Percentiles rank a stretch among this genome's conserved stretches.
Conservation (phyloP, 306 rosid species). For the Glycine soja region DNA sequence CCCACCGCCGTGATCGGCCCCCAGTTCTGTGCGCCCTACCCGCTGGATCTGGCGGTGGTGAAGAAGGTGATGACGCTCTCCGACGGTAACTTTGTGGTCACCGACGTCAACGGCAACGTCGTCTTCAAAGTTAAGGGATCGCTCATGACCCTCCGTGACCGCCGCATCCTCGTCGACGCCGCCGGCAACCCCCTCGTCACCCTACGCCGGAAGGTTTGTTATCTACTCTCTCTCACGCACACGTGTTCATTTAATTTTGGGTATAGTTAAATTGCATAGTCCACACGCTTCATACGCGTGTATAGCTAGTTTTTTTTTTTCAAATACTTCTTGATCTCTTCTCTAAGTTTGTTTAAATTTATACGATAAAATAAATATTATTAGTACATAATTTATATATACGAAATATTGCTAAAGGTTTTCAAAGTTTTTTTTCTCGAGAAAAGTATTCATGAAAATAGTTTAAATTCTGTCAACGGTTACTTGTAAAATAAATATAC, state of each 20-base stretch:
- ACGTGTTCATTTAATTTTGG: not conserved
- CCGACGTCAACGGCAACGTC: slow-evolving; percentile 58
- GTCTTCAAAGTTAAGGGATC: slow-evolving; percentile 58
- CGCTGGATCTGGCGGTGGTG: slow-evolving; percentile 53
- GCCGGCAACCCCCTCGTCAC: slow-evolving; percentile 54
- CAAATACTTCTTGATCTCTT: too few species aligned
- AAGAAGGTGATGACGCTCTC: slow-evolving; percentile 48
- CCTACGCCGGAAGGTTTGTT: slow-evolving; percentile 51
- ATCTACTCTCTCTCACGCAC: not conserved
- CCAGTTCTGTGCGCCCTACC: slow-evolving; percentile 56
- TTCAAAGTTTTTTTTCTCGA: too few species aligned
- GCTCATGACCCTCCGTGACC: slow-evolving; percentile 43
- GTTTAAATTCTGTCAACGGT: too few species aligned
- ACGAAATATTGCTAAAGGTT: too few species aligned
- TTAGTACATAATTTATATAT: too few species aligned
- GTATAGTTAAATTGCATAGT: too few species aligned
- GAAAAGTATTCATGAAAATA: too few species aligned
- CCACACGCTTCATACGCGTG: too few species aligned
- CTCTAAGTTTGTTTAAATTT: too few species aligned
- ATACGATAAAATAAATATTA: too few species aligned
- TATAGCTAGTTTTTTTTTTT: too few species aligned
- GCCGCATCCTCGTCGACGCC: slow-evolving; percentile 56
- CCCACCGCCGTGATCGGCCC: slow-evolving; percentile 49
- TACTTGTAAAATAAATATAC: too few species aligned
- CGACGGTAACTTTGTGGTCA: slow-evolving; percentile 54